Percentiles rank a stretch among this genome's conserved stretches.
Evolutionary conservation across 2,329 filamentous ascomycete species (phyloP).

Genomic region (Leptographium lundbergii): DNA sequence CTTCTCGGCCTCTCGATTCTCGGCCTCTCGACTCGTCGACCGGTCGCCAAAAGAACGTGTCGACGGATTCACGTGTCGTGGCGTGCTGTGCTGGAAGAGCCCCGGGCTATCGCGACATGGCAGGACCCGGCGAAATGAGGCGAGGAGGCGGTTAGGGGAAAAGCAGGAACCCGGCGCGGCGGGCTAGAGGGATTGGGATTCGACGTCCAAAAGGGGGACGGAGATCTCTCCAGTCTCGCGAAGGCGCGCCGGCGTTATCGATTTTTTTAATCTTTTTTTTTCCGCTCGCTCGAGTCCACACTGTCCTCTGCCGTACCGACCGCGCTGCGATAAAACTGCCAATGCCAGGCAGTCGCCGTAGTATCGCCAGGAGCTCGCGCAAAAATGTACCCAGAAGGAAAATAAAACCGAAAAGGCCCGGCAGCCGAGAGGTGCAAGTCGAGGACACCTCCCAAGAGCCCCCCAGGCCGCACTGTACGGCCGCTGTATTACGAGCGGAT

Average conservation of each 20-base stretch:
- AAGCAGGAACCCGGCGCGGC: background rate
- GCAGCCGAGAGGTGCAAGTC: background rate
- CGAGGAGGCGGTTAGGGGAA: background rate
- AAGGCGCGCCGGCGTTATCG: slow-evolving; percentile 1
- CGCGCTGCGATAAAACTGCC: background rate
- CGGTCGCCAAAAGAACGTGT: background rate
- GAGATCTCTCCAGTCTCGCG: background rate
- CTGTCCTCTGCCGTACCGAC: background rate
- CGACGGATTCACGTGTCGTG: background rate
- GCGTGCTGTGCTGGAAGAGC: background rate
- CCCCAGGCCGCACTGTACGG: background rate
- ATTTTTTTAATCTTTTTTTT: background rate
- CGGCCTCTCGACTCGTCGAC: too few relatives aligned
- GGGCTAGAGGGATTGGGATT: background rate
- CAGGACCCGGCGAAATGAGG: background rate
- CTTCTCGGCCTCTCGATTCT: too few relatives aligned
- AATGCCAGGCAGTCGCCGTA: background rate
- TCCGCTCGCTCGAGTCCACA: background rate
- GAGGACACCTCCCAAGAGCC: background rate
- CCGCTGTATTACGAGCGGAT: background rate
- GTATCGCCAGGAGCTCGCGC: background rate
- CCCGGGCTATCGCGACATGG: background rate
- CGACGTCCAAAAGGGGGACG: background rate
- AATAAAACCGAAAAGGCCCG: background rate
- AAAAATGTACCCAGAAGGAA: background rate